Evolutionary conservation across 139 green algal genomes (phyloP), one percentile per base, ranked within the genome.

Genomic region (Micromonas pusilla): DNA sequence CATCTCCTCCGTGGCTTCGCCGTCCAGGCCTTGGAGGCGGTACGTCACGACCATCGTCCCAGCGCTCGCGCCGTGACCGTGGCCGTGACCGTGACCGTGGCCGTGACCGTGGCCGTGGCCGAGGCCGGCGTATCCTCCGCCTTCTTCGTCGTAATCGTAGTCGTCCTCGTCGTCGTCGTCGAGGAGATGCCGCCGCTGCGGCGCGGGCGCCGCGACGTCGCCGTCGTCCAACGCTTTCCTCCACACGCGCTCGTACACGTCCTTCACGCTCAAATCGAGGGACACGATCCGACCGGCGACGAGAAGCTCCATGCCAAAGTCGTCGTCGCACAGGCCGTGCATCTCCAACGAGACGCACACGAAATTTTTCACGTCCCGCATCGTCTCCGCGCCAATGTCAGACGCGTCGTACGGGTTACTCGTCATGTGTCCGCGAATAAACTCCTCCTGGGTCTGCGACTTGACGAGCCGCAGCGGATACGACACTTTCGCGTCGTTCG

Each of bases 231-330:
- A 38, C 37, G 38, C 30, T 32, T n/a, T 34, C 23, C 52, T 62
- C 86, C 85, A 87, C 31, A 90, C 82, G 30, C 79, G 79, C 70
- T 89, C 80, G 45, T 84, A 88, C 2, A 92, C 88, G 2, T 75
- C 76, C 3, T 54, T 53, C 36, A 92, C 74, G 19, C 80, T 73
- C 65, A 92, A 79, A 53, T 80, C 78, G 3, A 92, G 76, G 32
- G 37, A 70, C 20, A 91, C 76, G 66, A 92, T 88, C 52, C 37
- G 74, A 28, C 84, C 86, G 2, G 62, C 80, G 23, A 91, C 82
- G 66, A 92, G 85, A 65, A 92, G 80, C 81, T 91, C 88, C 88
- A 92, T 91, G 20, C 83, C 87, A 80, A 88, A 91, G 67, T 92
- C 88, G 66, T 92, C 88, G 28, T 89, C 87, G 31, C 90, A 19